phyloP scores from a whole-genome alignment of 2,329 filamentous ascomycete genomes.

The Exophiala sp. region DNA sequence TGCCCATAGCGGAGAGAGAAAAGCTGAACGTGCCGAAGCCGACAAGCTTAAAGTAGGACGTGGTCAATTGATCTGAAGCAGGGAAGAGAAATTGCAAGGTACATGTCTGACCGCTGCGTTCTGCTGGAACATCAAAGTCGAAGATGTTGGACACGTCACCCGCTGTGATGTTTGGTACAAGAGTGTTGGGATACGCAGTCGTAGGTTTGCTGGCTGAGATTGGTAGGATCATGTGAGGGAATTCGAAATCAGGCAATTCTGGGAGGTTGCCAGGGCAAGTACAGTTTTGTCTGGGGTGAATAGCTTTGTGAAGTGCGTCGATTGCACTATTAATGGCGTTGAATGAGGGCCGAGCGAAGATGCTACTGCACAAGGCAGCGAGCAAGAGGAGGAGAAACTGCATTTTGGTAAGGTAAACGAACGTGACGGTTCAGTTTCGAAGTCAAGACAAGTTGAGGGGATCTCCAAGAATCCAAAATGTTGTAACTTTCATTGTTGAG shows the following conservation, averaged over 20 bases:
- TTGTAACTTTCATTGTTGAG: not conserved
- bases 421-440: not conserved
- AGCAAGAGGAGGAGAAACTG: not conserved
- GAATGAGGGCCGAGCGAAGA: not conserved
- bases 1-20: slow-evolving; percentile 39
- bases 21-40: slow-evolving; percentile 55
- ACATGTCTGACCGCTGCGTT: slow-evolving; percentile 56
- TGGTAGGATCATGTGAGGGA: slow-evolving; percentile 61
- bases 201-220: slow-evolving; percentile 54
- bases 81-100: slow-evolving; percentile 64
- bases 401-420: not conserved
- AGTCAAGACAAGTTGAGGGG: not conserved
- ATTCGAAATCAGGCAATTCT: slow-evolving; percentile 45
- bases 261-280: slow-evolving; percentile 45
- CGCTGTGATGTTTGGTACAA: slow-evolving; percentile 45
- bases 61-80: slow-evolving; percentile 51
- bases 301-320: not conserved
- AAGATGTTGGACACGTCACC: slow-evolving; percentile 55
- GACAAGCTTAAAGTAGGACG: slow-evolving; percentile 54
- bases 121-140: slow-evolving; percentile 63
- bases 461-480: not conserved
- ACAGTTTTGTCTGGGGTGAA: not conserved
- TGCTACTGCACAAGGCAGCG: not conserved
- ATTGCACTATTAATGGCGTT: not conserved
- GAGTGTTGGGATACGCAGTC: slow-evolving; percentile 50